These are phyloP conservation scores for Pyronema domesticum DNA, from an alignment of 495 filamentous ascomycete species.

Conservation along the genomic window DNA sequence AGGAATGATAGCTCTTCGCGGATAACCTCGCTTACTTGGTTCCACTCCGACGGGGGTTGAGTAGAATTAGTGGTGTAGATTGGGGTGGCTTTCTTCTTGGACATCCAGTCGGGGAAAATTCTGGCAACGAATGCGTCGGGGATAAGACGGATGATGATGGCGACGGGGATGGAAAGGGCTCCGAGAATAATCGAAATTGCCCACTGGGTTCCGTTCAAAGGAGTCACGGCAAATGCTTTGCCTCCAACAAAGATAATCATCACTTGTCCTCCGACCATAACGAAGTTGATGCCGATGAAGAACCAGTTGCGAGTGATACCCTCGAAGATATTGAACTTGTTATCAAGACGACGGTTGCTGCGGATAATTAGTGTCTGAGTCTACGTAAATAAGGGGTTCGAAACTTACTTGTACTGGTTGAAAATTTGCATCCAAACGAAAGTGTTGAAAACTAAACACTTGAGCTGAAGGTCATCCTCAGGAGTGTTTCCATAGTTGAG, in stretches of 20 bases:
- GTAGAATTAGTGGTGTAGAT: conserved; percentile 36
- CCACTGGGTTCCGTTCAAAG: conserved; percentile 52
- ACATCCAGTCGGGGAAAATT: conserved; percentile 37
- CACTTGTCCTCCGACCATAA: conserved; percentile 70
- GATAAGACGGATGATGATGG: conserved; percentile 52
- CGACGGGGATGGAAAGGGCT: conserved; percentile 51
- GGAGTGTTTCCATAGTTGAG: conserved; percentile 35
- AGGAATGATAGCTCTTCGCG: conserved; percentile 70
- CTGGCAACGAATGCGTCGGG: conserved; percentile 46
- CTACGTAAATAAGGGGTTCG: not conserved
- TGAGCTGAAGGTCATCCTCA: conserved; percentile 28
- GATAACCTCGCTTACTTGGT: conserved; percentile 46
- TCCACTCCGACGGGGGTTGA: conserved; percentile 46
- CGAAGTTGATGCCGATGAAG: conserved; percentile 62
- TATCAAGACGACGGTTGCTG: conserved; percentile 66
- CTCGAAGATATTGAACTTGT: conserved; percentile 78
- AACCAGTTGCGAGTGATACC: conserved; percentile 61
- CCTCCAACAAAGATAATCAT: conserved; percentile 67
- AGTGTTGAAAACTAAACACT: conserved; percentile 72
- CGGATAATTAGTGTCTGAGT: conserved; percentile 2
- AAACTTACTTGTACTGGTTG: conserved; percentile 54
- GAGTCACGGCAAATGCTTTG: conserved; percentile 44
- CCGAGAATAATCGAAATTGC: conserved; percentile 55
- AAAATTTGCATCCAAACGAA: conserved; percentile 95
- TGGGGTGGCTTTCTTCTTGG: conserved; percentile 25